A percentile compares a stretch with the other conserved stretches of the same genome.
Evolutionary conservation across 148 eudicot species (phyloP).

Genomic region (Simmondsia chinensis): DNA sequence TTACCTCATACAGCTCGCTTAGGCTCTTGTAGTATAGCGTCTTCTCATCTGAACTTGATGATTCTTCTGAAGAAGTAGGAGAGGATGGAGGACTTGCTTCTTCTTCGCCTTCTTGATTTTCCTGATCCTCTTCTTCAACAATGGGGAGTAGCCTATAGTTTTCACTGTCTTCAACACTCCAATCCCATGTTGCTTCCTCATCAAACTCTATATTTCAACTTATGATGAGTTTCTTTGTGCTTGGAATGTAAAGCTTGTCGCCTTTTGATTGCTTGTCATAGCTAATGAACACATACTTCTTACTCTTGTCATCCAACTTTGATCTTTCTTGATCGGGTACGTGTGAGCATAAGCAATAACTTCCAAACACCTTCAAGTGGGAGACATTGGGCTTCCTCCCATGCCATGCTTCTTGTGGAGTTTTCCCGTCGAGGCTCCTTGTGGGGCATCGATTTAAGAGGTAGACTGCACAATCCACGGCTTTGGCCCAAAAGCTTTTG

Average conservation of each 20-base stretch:
- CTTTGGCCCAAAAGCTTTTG: not conserved
- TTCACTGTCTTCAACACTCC: too few relatives aligned
- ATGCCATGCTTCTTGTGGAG: conserved; percentile 4
- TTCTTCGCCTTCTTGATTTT: too few relatives aligned
- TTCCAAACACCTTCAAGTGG: not conserved
- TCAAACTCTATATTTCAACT: not conserved
- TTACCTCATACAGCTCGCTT: too few relatives aligned
- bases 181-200: too few relatives aligned
- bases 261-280: not conserved
- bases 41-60: too few relatives aligned
- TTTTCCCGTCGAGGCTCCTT: not conserved
- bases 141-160: too few relatives aligned
- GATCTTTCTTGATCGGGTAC: not conserved
- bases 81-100: too few relatives aligned
- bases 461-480: not conserved
- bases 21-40: too few relatives aligned
- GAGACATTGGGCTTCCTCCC: not conserved
- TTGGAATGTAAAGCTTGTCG: not conserved
- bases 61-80: too few relatives aligned
- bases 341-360: not conserved
- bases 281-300: not conserved
- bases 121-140: too few relatives aligned
- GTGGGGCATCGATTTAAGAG: conserved; percentile 1
- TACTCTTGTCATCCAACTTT: not conserved
- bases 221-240: too few relatives aligned